Conservation (phyloP, 1,284 basidiomycete species). For the Cutaneotrichosporon dermatis region DNA sequence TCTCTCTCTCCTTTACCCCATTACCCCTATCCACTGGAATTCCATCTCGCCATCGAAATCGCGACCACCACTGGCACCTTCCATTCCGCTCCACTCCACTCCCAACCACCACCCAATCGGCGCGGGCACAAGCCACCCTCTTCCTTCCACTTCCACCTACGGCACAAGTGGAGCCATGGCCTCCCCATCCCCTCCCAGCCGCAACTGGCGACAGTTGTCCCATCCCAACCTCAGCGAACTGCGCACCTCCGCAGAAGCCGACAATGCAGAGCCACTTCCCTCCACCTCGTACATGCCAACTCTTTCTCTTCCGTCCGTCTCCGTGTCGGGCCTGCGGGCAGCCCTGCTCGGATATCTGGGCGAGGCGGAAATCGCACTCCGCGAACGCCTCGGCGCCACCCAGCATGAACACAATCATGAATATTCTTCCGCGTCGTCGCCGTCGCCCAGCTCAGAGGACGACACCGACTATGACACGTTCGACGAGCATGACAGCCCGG, state of each 20-base stretch:
- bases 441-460: slow-evolving; percentile 14
- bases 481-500: background rate
- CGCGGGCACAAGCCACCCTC: background rate
- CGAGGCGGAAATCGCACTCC: slow-evolving; percentile 43
- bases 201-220: background rate
- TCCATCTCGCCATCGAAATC: background rate
- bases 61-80: background rate
- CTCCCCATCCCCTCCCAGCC: background rate
- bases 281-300: slow-evolving; percentile 5
- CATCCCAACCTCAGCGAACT: background rate
- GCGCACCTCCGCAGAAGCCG: background rate
- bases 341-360: slow-evolving; percentile 46
- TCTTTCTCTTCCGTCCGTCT: slow-evolving; percentile 22
- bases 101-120: background rate
- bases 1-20: background rate
- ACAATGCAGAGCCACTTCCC: background rate
- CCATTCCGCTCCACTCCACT: background rate
- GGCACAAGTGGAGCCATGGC: background rate
- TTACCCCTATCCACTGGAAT: background rate
- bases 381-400: slow-evolving; percentile 27
- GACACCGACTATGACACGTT: slow-evolving; percentile 12
- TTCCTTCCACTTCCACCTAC: background rate
- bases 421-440: background rate
- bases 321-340: slow-evolving; percentile 33
- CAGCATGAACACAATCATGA: background rate